Evolutionary conservation across 345 rosid genomes (phyloP).

Genomic region (Capsella bursapastoris): DNA sequence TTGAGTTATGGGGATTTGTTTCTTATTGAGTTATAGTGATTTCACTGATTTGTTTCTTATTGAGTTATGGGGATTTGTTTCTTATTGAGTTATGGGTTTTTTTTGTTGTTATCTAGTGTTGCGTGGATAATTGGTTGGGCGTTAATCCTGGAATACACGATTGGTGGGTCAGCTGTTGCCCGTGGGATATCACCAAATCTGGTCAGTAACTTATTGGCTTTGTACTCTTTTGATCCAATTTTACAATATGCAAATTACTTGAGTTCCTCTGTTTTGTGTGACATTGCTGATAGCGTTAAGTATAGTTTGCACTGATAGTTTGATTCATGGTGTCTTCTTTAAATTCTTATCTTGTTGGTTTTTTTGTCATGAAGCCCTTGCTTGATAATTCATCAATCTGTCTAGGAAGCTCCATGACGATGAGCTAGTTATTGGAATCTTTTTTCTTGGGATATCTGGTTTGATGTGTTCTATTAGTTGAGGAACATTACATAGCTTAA

Average conservation of each 20-base stretch:
- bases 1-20: neutral
- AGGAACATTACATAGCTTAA: neutral
- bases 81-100: neutral
- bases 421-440: neutral
- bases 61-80: neutral
- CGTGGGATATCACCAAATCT: conserved; percentile 94
- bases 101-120: conserved; percentile 50
- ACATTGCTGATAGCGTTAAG: neutral
- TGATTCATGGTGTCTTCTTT: neutral
- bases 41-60: neutral
- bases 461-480: neutral
- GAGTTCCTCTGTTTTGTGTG: neutral
- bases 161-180: conserved; percentile 96
- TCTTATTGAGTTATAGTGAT: neutral
- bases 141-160: conserved; percentile 86
- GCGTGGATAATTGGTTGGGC: conserved; percentile 99
- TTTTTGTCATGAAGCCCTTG: conserved; percentile 6
- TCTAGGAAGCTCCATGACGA: neutral
- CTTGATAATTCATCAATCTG: neutral
- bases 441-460: neutral
- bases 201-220: conserved; percentile 46
- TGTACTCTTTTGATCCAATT: neutral
- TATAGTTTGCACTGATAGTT: conserved; percentile 6
- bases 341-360: neutral
- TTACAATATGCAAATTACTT: neutral